Conservation (phyloP, 345 rosid species). For the Acer yangbiense region DNA sequence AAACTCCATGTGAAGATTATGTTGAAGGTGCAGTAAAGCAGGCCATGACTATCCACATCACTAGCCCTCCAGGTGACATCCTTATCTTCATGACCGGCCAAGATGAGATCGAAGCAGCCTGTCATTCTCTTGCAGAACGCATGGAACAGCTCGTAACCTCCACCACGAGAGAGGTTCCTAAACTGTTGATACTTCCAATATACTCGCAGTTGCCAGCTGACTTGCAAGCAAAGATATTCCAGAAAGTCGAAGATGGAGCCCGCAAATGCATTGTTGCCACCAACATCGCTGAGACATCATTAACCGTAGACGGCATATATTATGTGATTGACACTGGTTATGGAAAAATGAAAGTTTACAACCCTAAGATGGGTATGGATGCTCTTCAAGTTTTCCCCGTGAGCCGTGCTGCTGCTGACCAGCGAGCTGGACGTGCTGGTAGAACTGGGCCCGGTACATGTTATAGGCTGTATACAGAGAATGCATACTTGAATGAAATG, state of each 20-base stretch:
- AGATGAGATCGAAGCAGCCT: conserved; percentile 96
- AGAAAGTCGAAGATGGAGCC: conserved; percentile 94
- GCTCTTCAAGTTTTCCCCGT: conserved; percentile 96
- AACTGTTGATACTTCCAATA: conserved; percentile 89
- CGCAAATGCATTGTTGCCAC: conserved; percentile 99
- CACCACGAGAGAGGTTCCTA: conserved; percentile 63
- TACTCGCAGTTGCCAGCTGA: conserved; percentile 99
- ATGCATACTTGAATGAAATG: conserved; percentile 88
- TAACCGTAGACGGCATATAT: conserved; percentile 95
- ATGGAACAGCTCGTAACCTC: conserved; percentile 85
- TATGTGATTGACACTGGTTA: conserved; percentile 95
- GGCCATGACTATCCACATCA: conserved; percentile 91
- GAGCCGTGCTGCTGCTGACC: conserved; percentile 98
- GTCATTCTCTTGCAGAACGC: conserved; percentile 86
- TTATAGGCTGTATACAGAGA: conserved; percentile 90
- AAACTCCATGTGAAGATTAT: conserved; percentile 95
- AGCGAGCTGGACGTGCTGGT: conserved; percentile 98
- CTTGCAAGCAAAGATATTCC: conserved; percentile 93
- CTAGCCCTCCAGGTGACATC: conserved; percentile 92
- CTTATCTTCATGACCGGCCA: conserved; percentile 99
- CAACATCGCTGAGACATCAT: conserved; percentile 95
- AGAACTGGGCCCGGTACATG: conserved; percentile 99
- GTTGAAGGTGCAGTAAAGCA: conserved; percentile 99
- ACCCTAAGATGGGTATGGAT: conserved; percentile 99
- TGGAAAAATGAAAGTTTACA: conserved; percentile 97